A percentile compares a stretch with the other conserved stretches of the same genome.
phyloP scores from a whole-genome alignment of 148 eudicot genomes.

The Amaranthus palmeri region DNA sequence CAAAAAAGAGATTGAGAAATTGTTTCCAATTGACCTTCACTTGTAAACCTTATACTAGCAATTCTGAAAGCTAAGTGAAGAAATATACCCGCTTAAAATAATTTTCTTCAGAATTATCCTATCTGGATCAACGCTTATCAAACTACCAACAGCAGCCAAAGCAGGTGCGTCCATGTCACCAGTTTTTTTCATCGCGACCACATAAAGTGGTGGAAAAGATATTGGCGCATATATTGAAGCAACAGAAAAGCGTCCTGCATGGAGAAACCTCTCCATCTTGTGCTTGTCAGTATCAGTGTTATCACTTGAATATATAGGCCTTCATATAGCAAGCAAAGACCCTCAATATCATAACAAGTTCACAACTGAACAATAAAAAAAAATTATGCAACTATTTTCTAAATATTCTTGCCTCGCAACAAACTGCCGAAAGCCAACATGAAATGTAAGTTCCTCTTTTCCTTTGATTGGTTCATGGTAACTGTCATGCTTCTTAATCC shows the following conservation, averaged over 20 bases:
- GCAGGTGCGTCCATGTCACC: conserved; percentile 38
- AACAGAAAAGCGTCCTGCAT: conserved; percentile 73
- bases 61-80: background rate
- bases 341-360: background rate
- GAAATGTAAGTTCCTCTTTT: conserved; percentile 84
- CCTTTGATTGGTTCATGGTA: conserved; percentile 80
- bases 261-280: conserved; percentile 99
- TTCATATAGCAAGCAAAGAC: conserved; percentile 28
- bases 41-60: too few relatives aligned
- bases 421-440: conserved; percentile 94
- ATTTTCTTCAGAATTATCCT: conserved; percentile 84
- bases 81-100: conserved; percentile 74
- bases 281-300: conserved; percentile 70
- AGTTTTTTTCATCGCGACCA: conserved; percentile 61
- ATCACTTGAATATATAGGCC: conserved; percentile 90
- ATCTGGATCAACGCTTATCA: conserved; percentile 68
- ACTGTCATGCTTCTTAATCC: conserved; percentile 86
- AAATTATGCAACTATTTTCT: background rate
- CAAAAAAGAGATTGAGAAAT: too few relatives aligned
- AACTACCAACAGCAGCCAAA: conserved; percentile 83
- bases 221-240: conserved; percentile 94
- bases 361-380: background rate
- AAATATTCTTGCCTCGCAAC: conserved; percentile 46
- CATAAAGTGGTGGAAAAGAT: conserved; percentile 73
- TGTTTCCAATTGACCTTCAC: too few relatives aligned